phyloP scores from a whole-genome alignment of 129 eudicot genomes.

The Centaurea solstitialis region DNA sequence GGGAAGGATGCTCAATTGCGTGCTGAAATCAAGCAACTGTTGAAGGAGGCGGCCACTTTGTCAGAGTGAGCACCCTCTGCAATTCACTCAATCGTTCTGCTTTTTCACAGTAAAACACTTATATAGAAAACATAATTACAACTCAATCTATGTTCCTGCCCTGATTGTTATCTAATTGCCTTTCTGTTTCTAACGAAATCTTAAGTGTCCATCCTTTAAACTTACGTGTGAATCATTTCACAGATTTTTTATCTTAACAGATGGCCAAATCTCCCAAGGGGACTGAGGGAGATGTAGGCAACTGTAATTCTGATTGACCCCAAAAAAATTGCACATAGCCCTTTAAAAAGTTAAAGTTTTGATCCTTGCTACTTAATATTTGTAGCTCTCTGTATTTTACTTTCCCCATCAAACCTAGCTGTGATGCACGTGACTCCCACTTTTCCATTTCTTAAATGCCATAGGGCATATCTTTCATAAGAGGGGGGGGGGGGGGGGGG shows the following conservation, averaged over 20 bases:
- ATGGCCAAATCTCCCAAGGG: neutral
- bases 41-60: slow-evolving; percentile 61
- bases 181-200: neutral
- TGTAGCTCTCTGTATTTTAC: neutral
- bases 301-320: neutral
- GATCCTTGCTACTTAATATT: neutral
- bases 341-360: neutral
- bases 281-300: neutral
- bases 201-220: neutral
- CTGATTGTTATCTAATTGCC: neutral
- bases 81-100: neutral
- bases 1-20: slow-evolving; percentile 51
- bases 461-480: neutral
- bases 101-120: neutral
- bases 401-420: neutral
- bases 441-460: neutral
- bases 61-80: slow-evolving; percentile 63
- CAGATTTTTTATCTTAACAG: neutral
- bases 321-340: neutral
- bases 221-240: neutral
- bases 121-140: neutral
- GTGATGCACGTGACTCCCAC: neutral
- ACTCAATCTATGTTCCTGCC: neutral
- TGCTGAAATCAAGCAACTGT: slow-evolving; percentile 74
- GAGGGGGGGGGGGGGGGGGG: neutral